phyloP scores from a whole-genome alignment of 176 grass and related monocot genomes.

The Thinopyrum elongatum region DNA sequence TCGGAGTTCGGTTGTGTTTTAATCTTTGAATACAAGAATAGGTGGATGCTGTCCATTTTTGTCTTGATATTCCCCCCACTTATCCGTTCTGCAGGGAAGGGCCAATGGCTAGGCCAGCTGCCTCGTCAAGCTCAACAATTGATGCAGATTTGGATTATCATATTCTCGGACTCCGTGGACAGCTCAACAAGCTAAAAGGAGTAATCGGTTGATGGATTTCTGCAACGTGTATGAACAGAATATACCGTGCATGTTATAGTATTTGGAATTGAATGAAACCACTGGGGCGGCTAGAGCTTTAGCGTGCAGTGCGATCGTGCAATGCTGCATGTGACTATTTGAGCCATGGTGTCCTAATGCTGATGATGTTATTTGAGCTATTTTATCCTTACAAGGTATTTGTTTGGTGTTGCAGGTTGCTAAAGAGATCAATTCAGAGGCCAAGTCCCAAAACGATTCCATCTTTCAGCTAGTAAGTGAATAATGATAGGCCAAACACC shows the following conservation, averaged over 20 bases:
- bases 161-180: too few species aligned
- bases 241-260: not conserved
- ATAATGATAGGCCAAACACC: not conserved
- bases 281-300: not conserved
- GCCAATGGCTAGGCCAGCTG: too few species aligned
- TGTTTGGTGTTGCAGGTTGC: slow-evolving; percentile 59
- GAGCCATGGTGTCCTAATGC: not conserved
- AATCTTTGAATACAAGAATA: too few species aligned
- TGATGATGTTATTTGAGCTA: not conserved
- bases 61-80: too few species aligned
- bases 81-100: too few species aligned
- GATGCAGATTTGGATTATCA: too few species aligned
- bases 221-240: not conserved
- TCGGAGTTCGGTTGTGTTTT: too few species aligned
- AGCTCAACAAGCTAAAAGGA: slow-evolving; percentile 25
- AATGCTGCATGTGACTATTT: not conserved
- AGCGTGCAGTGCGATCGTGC: not conserved
- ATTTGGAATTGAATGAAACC: not conserved
- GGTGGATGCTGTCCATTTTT: too few species aligned
- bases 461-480: slow-evolving; percentile 70
- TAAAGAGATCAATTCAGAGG: slow-evolving; percentile 75
- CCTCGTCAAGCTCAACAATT: too few species aligned
- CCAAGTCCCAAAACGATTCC: slow-evolving; percentile 83
- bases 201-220: slow-evolving; percentile 1
- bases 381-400: not conserved